Evolutionary conservation across 331 rosid genomes (phyloP), one percentile per base, ranked within the genome.

Genomic region (Spiraea crenata): DNA sequence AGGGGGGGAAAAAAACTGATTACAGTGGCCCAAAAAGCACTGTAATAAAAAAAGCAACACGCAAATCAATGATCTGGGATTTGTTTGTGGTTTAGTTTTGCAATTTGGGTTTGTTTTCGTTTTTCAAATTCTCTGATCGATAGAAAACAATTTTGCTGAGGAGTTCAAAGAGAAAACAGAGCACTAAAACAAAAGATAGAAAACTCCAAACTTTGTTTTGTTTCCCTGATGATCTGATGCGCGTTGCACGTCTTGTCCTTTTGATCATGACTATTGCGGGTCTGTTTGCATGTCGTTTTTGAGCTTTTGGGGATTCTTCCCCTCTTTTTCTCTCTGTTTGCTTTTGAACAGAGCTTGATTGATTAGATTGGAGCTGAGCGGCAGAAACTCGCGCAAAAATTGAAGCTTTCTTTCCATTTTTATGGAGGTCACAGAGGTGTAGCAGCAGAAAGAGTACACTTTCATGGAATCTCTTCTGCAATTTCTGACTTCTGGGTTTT

Each of bases 191-290:
- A 80, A 83, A 79, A 80, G 70, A 77, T 79, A 82, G 76, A 77
- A 82, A 82, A 82, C 60, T 79, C 77, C 83, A 74, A 82, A 75
- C 61, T 56, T 64, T 61, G 74, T 73, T 25, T 77, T 81, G 72
- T 72, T 72, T 69, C 2, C 31, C 49, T 70, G 76, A 71, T 79
- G 69, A 25, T 75, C 85, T 73, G 80, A 67, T 75, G 75, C 83
- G 82, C 82, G 31, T 25, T 25, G 86, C 91, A 81, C 80, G 84
- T 85, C 85, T 81, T 79, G 87, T 82, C 88, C 85, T 67, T 25
- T 81, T 75, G 87, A 84, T 82, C 83, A 83, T 76, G 87, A 82
- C 91, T 50, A 40, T 59, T 84, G 85, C 77, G 83, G 54, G 58
- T 80, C 79, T 79, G 76, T 76, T 80, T 66, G 64, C 82, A 78